These are phyloP conservation scores for Pseudogymnoascus sp. DNA, from an alignment of 2,329 filamentous ascomycete species.

Conservation along the genomic window DNA sequence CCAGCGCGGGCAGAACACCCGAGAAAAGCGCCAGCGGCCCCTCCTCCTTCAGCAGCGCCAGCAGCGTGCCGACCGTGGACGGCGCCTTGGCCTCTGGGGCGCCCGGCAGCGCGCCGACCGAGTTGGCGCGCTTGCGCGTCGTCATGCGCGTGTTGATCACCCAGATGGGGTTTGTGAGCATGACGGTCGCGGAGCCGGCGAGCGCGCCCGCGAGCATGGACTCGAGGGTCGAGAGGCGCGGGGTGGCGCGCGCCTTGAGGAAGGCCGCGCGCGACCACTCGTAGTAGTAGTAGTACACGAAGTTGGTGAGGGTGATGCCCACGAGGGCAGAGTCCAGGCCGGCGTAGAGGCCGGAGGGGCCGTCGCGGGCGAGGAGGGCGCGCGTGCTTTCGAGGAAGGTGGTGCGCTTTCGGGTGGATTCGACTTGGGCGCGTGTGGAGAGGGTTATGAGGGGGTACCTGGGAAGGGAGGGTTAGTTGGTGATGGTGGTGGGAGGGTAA, in stretches of 20 bases:
- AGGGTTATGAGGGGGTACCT: conserved; percentile 96
- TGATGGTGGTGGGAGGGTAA: not conserved
- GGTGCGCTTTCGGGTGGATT: conserved; percentile 85
- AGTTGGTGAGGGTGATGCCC: conserved; percentile 97
- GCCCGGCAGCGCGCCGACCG: conserved; percentile 35
- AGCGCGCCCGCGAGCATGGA: conserved; percentile 92
- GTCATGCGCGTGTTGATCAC: conserved; percentile 98
- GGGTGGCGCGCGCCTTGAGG: conserved; percentile 58
- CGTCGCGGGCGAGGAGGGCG: conserved; percentile 85
- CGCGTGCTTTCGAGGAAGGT: conserved; percentile 75
- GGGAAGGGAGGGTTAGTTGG: conserved; percentile 14
- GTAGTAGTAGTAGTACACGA: conserved; percentile 99
- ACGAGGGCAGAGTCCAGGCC: conserved; percentile 91
- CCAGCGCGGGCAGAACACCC: conserved; percentile 83
- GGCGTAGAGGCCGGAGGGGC: conserved; percentile 79
- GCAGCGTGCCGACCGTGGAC: conserved; percentile 71
- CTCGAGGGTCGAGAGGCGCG: conserved; percentile 83
- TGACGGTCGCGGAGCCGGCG: conserved; percentile 85
- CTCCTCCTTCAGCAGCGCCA: conserved; percentile 73
- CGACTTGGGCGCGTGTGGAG: conserved; percentile 93
- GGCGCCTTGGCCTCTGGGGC: conserved; percentile 44
- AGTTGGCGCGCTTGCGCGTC: conserved; percentile 55
- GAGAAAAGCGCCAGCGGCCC: conserved; percentile 79
- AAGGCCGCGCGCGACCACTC: conserved; percentile 91
- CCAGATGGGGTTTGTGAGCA: conserved; percentile 98